A percentile compares a stretch with the other conserved stretches of the same genome.
phyloP scores from a whole-genome alignment of 2,329 filamentous ascomycete genomes.

The Catunica adiposa region DNA sequence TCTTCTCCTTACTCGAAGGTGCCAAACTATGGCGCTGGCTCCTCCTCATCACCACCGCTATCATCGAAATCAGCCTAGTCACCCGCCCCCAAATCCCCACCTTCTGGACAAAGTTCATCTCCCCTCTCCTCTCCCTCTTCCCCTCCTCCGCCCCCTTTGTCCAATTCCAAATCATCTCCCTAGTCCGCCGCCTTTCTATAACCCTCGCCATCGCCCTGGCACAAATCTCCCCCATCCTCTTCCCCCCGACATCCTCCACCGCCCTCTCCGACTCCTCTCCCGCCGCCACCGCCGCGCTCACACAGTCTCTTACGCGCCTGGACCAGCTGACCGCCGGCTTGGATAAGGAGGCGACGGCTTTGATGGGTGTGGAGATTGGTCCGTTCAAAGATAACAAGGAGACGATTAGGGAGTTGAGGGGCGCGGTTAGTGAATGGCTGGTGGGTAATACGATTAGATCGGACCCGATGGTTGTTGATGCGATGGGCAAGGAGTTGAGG shows the following conservation, averaged over 20 bases:
- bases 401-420: conserved; percentile 36
- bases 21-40: conserved; percentile 52
- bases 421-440: conserved; percentile 69
- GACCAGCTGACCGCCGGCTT: conserved; percentile 41
- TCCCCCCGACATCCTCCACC: conserved; percentile 18
- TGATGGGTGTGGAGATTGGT: conserved; percentile 63
- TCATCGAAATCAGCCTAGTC: conserved; percentile 40
- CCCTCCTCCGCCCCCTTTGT: conserved; percentile 46
- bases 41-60: conserved; percentile 33
- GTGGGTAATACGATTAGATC: conserved; percentile 69
- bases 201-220: conserved; percentile 71
- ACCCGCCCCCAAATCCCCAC: conserved; percentile 37
- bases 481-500: conserved; percentile 51
- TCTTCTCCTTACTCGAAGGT: conserved; percentile 51
- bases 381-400: conserved; percentile 61
- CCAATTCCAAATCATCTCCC: conserved; percentile 66
- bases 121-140: conserved; percentile 26
- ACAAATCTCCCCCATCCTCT: conserved; percentile 57
- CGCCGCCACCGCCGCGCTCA: conserved; percentile 30
- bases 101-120: conserved; percentile 28
- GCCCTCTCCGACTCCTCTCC: conserved; percentile 18
- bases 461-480: conserved; percentile 68
- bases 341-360: conserved; percentile 50
- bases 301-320: conserved; percentile 51
- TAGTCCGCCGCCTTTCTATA: conserved; percentile 60